Conservation (phyloP, 2,329 filamentous ascomycete genomes). For the Beauveria caledonica region DNA sequence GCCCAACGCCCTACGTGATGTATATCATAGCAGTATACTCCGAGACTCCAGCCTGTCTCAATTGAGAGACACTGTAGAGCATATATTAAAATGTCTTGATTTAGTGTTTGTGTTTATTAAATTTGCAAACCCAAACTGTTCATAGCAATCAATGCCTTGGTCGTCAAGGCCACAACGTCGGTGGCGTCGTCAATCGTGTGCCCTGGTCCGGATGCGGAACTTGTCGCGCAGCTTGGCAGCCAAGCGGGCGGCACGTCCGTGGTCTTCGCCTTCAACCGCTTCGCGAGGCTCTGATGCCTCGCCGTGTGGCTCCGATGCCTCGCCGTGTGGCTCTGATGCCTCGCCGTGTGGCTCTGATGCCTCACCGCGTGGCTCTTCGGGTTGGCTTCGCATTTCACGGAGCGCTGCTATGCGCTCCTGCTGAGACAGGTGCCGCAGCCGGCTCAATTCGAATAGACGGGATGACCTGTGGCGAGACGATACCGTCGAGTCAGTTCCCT, state of each 20-base stretch:
- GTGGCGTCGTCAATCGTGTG: slow-evolving; percentile 16
- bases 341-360: neutral
- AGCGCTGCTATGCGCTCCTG: slow-evolving; percentile 56
- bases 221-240: slow-evolving; percentile 43
- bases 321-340: neutral
- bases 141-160: no score
- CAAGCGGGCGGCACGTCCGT: slow-evolving; percentile 34
- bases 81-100: no score
- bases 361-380: slow-evolving; percentile 1
- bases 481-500: slow-evolving; percentile 26
- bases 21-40: no score
- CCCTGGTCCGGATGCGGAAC: slow-evolving; percentile 43
- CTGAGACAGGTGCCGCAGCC: slow-evolving; percentile 48
- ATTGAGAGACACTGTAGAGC: no score
- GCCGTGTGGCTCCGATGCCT: neutral
- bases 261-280: slow-evolving; percentile 22
- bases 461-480: slow-evolving; percentile 36
- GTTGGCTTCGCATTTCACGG: slow-evolving; percentile 32
- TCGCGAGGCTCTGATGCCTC: neutral
- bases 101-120: no score
- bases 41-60: no score
- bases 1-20: no score
- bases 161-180: no score
- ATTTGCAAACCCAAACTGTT: no score
- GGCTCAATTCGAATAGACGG: slow-evolving; percentile 47